These are phyloP conservation scores for Chlamydomonas reinhardtii DNA, from an alignment of 163 green algal genomes.

Conservation along the genomic window DNA sequence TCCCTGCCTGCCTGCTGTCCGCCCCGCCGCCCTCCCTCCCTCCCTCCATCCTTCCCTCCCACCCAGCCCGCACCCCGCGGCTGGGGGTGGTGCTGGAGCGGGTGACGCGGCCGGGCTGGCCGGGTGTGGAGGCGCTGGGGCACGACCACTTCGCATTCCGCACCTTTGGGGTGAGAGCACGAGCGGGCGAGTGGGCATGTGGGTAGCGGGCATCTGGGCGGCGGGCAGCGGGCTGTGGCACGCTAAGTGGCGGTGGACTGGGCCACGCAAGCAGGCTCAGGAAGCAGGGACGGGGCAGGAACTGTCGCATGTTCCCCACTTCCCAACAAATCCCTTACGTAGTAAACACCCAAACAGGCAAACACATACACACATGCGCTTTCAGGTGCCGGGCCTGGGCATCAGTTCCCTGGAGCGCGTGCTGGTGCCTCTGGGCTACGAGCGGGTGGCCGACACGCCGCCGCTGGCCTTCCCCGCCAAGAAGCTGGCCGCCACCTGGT, in stretches of 20 bases:
- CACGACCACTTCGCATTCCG: slow-evolving; percentile 52
- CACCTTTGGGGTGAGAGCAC: slow-evolving; percentile 28
- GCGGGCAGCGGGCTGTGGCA: too few species aligned
- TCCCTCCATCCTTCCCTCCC: not conserved
- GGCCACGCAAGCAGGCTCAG: too few species aligned
- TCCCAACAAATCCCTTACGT: too few species aligned
- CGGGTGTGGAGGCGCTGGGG: not conserved
- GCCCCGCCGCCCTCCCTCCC: too few species aligned
- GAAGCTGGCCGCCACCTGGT: slow-evolving; percentile 70
- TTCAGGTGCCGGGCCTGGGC: slow-evolving; percentile 72
- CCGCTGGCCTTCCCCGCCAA: slow-evolving; percentile 75
- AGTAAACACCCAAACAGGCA: too few species aligned
- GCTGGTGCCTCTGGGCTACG: slow-evolving; percentile 82
- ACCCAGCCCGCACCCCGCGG: slow-evolving; percentile 6
- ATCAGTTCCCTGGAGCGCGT: slow-evolving; percentile 72
- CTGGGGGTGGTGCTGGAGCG: not conserved
- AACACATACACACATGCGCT: not conserved
- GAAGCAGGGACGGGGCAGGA: too few species aligned
- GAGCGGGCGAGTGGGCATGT: not conserved
- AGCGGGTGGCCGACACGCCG: not conserved
- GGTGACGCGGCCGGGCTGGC: slow-evolving; percentile 14
- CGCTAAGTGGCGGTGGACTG: too few species aligned
- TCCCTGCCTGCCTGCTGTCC: too few species aligned
- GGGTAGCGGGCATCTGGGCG: too few species aligned
- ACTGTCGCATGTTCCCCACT: not conserved